Evolutionary conservation across 2,329 filamentous ascomycete genomes (phyloP).

Genomic region (Cladosporium oxysporum): DNA sequence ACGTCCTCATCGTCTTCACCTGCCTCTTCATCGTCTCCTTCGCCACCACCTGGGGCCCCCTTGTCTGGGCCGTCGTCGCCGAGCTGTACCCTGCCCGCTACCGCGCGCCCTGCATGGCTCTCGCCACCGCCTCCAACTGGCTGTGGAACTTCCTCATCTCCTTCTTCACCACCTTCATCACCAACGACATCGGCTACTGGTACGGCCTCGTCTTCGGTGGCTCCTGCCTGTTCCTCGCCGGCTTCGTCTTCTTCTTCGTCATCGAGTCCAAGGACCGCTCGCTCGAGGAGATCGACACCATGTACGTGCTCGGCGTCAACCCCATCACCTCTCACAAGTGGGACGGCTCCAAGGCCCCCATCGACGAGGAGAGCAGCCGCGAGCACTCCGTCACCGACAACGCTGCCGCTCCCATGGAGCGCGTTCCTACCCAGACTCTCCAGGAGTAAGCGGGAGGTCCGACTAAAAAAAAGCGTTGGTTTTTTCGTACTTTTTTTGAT

Average conservation of each 20-base stretch:
- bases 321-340: constrained; percentile 39
- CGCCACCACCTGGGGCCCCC: constrained; percentile 40
- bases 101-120: constrained; percentile 47
- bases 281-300: constrained; percentile 45
- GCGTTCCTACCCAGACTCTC: constrained; percentile 10
- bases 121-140: constrained; percentile 50
- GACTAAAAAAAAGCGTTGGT: not conserved
- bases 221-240: constrained; percentile 37
- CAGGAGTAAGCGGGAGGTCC: not conserved
- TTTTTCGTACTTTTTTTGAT: not conserved
- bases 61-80: constrained; percentile 40
- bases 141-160: constrained; percentile 38
- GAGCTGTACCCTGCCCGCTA: constrained; percentile 41
- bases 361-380: constrained; percentile 28
- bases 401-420: constrained; percentile 1
- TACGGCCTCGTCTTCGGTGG: constrained; percentile 44
- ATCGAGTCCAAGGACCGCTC: constrained; percentile 41
- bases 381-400: constrained; percentile 21
- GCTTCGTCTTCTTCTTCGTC: constrained; percentile 44
- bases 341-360: constrained; percentile 36
- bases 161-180: constrained; percentile 44
- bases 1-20: constrained; percentile 40
- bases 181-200: constrained; percentile 40
- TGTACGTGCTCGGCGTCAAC: constrained; percentile 41
- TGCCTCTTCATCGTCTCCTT: constrained; percentile 41